Base-by-base conservation (phyloP, 345 rosid species). In the Populus ilicifolia region DNA sequence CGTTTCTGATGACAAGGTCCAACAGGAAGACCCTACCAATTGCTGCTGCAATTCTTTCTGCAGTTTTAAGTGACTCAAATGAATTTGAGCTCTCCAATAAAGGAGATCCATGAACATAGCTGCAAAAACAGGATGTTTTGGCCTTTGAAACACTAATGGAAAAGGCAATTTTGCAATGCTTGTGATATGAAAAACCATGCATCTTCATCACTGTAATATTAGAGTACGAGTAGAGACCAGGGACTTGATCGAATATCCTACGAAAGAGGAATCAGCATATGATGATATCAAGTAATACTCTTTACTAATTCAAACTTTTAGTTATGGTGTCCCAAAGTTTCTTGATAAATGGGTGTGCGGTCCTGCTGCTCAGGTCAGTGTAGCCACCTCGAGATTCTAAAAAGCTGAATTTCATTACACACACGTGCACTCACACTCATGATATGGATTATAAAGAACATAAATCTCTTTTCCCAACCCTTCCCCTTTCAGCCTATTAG, bases 101-200 rank as follows among this genome's bases (percentile, higher is more conserved):
- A 71, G 98, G 93, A 83, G 94, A 91, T 73, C 99, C 99, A 87
- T 96, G 99, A 76, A 93, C 93, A 80, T 96, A 96, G 83, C 99
- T 93, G 93, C 83, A 82, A 75, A 75, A 50, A 76, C 8, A 77
- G 35, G 80, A 67, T 21, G 39, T 52, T 14, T 48, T 52, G 25
- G 66, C 70, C 77, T 74, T 77, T 75, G 70, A 77, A 82, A 35
- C 50, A 46, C 29, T 59, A n/a, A 23, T 59, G 29, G 29, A 59
- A 23, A 3, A n/a, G 63, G 63, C 2, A 59, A 59, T 59, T 5
- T 4, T n/a, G 29, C 63, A 59, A 59, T 59, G 64, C 29, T 25
- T 59, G 64, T 25, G 12, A 10, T n/a, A 59, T 59, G 64, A n/a
- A 59, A 59, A 59, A 23, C 64, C 29, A 9, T 59, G 64, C 14